These are phyloP conservation scores for Colletotrichum sp. DNA, from an alignment of 2,329 filamentous ascomycete genomes.

Conservation along the genomic window DNA sequence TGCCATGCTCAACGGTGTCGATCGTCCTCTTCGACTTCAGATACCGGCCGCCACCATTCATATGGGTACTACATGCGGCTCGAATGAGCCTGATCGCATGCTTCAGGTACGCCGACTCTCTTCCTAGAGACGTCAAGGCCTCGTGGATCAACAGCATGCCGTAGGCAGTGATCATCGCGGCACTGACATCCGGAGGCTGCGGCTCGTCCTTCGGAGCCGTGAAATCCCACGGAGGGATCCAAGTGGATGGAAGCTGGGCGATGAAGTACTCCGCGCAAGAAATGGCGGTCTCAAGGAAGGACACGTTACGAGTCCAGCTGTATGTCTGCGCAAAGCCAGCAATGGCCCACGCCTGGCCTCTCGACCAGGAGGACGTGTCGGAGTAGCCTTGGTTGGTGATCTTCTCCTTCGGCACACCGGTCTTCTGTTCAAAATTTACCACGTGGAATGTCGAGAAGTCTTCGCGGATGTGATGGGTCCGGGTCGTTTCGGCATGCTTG, in stretches of 20 bases:
- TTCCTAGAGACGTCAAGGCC: conserved; percentile 22
- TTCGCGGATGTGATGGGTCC: conserved; percentile 41
- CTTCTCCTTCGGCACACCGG: conserved; percentile 40
- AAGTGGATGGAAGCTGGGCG: conserved; percentile 35
- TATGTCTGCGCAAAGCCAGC: conserved; percentile 52
- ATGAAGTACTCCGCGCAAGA: conserved; percentile 52
- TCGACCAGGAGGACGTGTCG: conserved; percentile 49
- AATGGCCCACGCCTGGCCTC: conserved; percentile 55
- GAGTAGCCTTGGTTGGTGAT: conserved; percentile 52
- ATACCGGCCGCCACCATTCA: conserved; percentile 28
- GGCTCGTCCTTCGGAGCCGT: conserved; percentile 32
- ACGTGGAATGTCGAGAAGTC: conserved; percentile 47
- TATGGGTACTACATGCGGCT: conserved; percentile 26
- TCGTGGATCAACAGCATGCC: conserved; percentile 41
- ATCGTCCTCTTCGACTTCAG: not conserved
- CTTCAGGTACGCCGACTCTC: conserved; percentile 30
- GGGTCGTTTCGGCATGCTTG: conserved; percentile 42
- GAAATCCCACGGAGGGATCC: conserved; percentile 56
- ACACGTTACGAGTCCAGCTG: conserved; percentile 45
- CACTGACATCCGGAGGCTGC: conserved; percentile 40
- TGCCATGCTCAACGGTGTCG: conserved; percentile 28
- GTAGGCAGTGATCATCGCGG: conserved; percentile 41
- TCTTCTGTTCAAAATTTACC: conserved; percentile 48
- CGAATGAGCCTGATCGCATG: conserved; percentile 29
- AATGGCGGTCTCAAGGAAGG: conserved; percentile 47